phyloP scores from a whole-genome alignment of 805 yeast species.

The Kodamaea neixiangensis region DNA sequence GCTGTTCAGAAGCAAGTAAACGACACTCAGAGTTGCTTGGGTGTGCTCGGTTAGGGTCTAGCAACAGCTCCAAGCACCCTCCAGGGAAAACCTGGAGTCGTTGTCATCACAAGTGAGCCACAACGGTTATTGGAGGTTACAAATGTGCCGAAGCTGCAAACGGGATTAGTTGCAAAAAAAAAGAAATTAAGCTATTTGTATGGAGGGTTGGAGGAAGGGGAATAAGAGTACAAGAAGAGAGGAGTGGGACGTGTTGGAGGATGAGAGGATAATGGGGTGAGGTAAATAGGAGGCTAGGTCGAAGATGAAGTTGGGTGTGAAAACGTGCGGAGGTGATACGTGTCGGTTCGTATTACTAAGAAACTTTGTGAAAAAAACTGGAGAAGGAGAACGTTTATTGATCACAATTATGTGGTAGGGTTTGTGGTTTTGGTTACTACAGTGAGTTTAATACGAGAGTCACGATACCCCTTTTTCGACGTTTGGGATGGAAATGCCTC shows the following conservation, averaged over 20 bases:
- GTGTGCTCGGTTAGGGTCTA: background rate
- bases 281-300: background rate
- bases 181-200: background rate
- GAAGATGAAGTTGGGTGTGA: background rate
- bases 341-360: too few species aligned
- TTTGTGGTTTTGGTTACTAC: too few species aligned
- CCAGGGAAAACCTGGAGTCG: too few species aligned
- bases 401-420: too few species aligned
- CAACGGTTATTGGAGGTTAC: conserved; percentile 3
- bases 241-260: background rate
- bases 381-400: too few species aligned
- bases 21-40: background rate
- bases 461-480: too few species aligned
- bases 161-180: background rate
- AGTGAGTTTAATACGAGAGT: too few species aligned
- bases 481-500: too few species aligned
- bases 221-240: too few species aligned
- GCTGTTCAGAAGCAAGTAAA: background rate
- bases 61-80: background rate
- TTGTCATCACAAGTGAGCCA: too few species aligned
- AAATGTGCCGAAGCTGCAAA: background rate
- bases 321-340: too few species aligned
- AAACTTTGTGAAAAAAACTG: too few species aligned
- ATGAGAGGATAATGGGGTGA: background rate
- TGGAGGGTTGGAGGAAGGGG: background rate